Base-by-base conservation (phyloP, 1,284 basidiomycete species). In the Phaffia rhodozyma region DNA sequence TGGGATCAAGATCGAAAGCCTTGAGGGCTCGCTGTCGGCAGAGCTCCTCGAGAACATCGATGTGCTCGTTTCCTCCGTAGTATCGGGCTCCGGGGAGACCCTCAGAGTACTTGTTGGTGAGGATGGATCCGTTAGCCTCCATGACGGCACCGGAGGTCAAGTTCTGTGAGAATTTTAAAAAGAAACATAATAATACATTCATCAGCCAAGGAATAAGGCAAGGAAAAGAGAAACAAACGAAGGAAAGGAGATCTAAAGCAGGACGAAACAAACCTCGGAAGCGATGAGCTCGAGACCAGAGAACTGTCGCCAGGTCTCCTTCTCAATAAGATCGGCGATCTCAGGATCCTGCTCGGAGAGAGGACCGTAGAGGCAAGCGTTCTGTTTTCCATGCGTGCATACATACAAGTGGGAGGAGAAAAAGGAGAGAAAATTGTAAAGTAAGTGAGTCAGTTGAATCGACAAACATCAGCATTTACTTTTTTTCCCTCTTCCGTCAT, bases 271-370 rank as follows among this genome's bases (percentile, higher is more conserved):
- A 66, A 74, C 75, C 73, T 75, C 73, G 61, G 75, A 75, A 63
- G 68, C 67, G 66, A 71, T 70, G 56, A 72, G 86, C 79, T 98
- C 96, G 68, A 99, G 86, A 67, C 96, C 96, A 61, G 90, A 90
- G 78, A 89, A 97, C 81, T 97, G 94, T 72, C 92, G 81, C 91
- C 91, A 97, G 77, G 91, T 94, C 83, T 98, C 94, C 82, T 96
- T 91, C 81, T 98, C 92, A 79, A 98, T 91, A 81, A 98, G 89
- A 77, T 91, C 88, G 78, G 92, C 84, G 71, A 98, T 86, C 78
- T 89, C 90, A 67, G 93, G 93, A 79, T 97, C 93, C 72, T 86
- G 83, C 82, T 97, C 85, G 34, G 86, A 81, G 66, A 97, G 82
- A 70, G 91, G 82, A 67, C 84, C 79, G 80, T 97, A 97, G 70